These are phyloP conservation scores for Pseudonectria foliicola DNA, from an alignment of 2,329 filamentous ascomycete species.

Conservation along the genomic window DNA sequence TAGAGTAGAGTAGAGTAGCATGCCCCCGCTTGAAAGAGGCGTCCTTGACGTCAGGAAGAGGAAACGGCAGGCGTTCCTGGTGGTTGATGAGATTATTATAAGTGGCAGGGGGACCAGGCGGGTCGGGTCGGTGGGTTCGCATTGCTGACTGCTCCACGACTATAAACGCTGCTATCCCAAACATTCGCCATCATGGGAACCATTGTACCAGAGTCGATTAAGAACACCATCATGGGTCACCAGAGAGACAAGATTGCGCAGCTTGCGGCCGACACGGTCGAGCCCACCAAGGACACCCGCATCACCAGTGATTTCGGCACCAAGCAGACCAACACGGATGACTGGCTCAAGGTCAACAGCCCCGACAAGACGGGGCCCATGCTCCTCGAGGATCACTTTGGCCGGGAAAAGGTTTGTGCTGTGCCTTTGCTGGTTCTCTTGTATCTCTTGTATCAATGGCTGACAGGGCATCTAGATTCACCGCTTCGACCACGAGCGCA, in stretches of 20 bases:
- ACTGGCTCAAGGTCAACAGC: constrained; percentile 64
- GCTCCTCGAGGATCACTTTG: constrained; percentile 66
- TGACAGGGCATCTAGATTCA: constrained; percentile 43
- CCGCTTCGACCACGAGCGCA: constrained; percentile 61
- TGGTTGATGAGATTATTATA: background rate
- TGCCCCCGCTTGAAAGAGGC: background rate
- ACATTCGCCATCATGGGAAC: constrained; percentile 12
- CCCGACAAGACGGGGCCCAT: constrained; percentile 58
- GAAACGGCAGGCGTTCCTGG: background rate
- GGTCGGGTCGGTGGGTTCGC: background rate
- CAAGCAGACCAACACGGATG: constrained; percentile 65
- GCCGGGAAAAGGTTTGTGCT: constrained; percentile 59
- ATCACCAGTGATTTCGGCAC: constrained; percentile 75
- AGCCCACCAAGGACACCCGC: constrained; percentile 49
- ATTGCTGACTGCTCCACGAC: background rate
- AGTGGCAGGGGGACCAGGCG: constrained; percentile 1
- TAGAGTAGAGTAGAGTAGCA: no score
- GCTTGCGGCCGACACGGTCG: constrained; percentile 49
- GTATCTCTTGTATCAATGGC: background rate
- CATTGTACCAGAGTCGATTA: constrained; percentile 26
- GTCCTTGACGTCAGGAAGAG: background rate
- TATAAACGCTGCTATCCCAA: background rate
- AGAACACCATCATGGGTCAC: constrained; percentile 35
- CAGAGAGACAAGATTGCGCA: constrained; percentile 52
- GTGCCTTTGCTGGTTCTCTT: background rate